Conservation (phyloP, 208 protist genomes). For the Crithidia mellificae region DNA sequence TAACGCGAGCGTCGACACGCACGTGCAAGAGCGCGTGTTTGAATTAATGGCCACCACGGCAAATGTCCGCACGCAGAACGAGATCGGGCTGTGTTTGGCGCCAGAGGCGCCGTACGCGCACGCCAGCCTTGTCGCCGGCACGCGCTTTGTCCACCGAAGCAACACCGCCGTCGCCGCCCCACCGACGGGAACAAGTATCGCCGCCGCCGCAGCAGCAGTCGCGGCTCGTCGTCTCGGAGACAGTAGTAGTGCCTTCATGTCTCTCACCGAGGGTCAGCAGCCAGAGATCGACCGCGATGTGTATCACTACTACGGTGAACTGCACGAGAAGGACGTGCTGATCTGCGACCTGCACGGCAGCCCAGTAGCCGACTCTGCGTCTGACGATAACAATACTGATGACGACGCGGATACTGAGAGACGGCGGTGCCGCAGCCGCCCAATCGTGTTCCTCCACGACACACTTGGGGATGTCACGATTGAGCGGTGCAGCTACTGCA, state of each 20-base stretch:
- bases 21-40: conserved; percentile 1
- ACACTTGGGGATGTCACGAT: conserved; percentile 64
- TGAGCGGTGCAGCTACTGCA: conserved; percentile 71
- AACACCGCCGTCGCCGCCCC: no score
- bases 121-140: conserved; percentile 46
- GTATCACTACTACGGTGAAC: conserved; percentile 51
- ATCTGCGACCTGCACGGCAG: conserved; percentile 63
- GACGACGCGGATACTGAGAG: no score
- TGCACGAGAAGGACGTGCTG: conserved; percentile 49
- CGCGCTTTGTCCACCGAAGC: conserved; percentile 60
- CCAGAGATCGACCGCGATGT: conserved; percentile 27
- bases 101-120: conserved; percentile 73
- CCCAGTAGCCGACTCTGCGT: no score
- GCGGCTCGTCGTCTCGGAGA: no score
- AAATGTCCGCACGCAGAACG: conserved; percentile 12
- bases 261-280: no score
- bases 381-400: no score
- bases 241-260: no score
- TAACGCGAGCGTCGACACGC: neutral
- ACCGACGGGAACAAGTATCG: no score
- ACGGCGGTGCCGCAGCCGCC: conserved; percentile 24
- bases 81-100: conserved; percentile 27
- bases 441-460: conserved; percentile 74
- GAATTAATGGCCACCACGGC: conserved; percentile 14
- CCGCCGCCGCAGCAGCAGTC: no score